These are phyloP conservation scores for Crepidotus sp. DNA, from an alignment of 1,284 basidiomycete genomes.

Conservation along the genomic window DNA sequence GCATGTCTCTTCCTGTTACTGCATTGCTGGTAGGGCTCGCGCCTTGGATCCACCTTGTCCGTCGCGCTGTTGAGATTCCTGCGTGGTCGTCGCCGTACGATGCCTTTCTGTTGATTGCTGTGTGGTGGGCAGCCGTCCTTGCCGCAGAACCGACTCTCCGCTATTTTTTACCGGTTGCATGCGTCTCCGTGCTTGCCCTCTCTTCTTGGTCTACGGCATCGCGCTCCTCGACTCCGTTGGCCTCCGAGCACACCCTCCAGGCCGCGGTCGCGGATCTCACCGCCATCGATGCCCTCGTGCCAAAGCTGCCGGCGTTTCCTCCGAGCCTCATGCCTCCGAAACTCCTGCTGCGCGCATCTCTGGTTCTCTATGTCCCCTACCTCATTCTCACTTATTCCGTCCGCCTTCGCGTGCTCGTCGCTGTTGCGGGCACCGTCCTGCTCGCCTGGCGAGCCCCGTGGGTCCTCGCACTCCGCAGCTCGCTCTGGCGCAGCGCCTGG, in stretches of 20 bases:
- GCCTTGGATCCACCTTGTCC: conserved; percentile 40
- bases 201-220: conserved; percentile 25
- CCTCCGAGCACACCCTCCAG: conserved; percentile 60
- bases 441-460: conserved; percentile 62
- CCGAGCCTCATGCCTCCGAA: conserved; percentile 22
- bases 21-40: conserved; percentile 50
- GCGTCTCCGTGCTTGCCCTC: conserved; percentile 27
- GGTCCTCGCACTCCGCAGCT: conserved; percentile 42
- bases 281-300: conserved; percentile 44
- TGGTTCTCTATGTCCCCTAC: conserved; percentile 51
- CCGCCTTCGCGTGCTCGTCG: conserved; percentile 51
- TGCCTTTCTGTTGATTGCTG: conserved; percentile 56
- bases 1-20: conserved; percentile 37
- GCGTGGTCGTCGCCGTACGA: conserved; percentile 61
- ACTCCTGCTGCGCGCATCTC: conserved; percentile 38
- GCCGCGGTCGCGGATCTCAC: conserved; percentile 46
- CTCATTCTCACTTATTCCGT: conserved; percentile 46
- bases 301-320: conserved; percentile 24
- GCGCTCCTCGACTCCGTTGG: conserved; percentile 24
- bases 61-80: conserved; percentile 45
- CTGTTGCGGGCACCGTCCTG: conserved; percentile 47
- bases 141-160: conserved; percentile 46
- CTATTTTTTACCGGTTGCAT: conserved; percentile 34
- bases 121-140: conserved; percentile 76
- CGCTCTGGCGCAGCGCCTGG: conserved; percentile 57